A percentile compares a stretch with the other conserved stretches of the same genome.
These are phyloP conservation scores for Calonectria montana DNA, from an alignment of 2,329 filamentous ascomycete genomes.

Conservation along the genomic window DNA sequence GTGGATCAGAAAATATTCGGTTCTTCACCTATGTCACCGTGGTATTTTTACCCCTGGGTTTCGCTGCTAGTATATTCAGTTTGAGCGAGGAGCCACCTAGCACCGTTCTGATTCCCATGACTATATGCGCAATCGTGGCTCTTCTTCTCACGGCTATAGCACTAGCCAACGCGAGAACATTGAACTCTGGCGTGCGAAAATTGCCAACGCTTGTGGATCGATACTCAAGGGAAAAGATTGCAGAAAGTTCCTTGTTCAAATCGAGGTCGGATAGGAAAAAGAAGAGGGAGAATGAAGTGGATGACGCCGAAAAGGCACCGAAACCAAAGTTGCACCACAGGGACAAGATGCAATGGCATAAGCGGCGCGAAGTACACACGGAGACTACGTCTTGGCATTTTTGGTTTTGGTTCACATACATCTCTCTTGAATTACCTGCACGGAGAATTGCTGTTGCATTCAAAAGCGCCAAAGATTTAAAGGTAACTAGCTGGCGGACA, in stretches of 20 bases:
- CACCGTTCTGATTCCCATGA: background rate
- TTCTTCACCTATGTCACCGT: constrained; percentile 6
- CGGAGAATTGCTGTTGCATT: background rate
- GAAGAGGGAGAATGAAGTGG: background rate
- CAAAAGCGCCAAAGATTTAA: background rate
- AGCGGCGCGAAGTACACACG: background rate
- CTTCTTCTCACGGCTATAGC: background rate
- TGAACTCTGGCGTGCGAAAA: background rate
- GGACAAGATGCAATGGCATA: background rate
- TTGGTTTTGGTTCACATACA: background rate
- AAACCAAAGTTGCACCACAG: background rate
- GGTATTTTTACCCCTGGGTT: background rate
- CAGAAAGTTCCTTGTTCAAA: background rate
- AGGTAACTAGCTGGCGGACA: background rate
- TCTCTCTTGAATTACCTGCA: background rate
- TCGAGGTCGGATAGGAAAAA: background rate
- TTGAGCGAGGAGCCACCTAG: background rate
- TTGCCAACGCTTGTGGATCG: background rate
- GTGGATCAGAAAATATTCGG: constrained; percentile 1
- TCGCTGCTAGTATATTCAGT: background rate
- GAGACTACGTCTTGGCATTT: background rate
- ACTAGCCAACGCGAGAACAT: background rate
- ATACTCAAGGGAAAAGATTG: background rate
- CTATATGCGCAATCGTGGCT: background rate
- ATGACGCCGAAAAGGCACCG: background rate